Conservation (phyloP, 306 rosid genomes). For the Carpinus fangiana region DNA sequence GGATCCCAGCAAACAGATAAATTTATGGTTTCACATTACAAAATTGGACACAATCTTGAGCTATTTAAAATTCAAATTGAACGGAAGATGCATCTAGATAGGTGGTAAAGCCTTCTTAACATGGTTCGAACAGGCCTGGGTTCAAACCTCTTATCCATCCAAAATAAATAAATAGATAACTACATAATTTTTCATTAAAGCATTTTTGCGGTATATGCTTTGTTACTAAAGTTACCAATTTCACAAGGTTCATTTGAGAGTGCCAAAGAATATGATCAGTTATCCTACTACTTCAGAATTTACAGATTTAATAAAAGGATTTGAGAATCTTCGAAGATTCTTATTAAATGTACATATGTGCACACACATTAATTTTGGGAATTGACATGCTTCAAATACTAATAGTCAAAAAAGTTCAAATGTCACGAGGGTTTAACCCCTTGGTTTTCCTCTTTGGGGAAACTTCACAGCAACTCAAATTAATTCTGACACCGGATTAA, state of each 20-base stretch:
- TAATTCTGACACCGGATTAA: background rate
- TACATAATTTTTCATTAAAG: background rate
- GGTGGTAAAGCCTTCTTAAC: background rate
- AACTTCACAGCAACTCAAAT: background rate
- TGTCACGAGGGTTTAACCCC: background rate
- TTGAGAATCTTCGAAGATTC: background rate
- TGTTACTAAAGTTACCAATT: background rate
- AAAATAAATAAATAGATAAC: background rate
- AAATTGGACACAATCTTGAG: background rate
- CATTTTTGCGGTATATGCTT: background rate
- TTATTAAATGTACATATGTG: background rate
- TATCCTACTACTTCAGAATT: background rate
- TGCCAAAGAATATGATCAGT: background rate
- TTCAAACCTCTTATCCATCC: background rate
- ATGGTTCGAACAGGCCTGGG: background rate
- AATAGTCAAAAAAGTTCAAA: background rate
- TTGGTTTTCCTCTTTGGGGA: background rate
- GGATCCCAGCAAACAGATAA: conserved; percentile 7
- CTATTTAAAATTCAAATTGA: background rate
- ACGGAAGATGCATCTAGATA: background rate
- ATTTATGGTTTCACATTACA: background rate
- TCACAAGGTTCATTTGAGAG: background rate
- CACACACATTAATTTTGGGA: background rate
- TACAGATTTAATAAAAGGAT: background rate
- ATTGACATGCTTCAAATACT: background rate